phyloP scores from a whole-genome alignment of 2,329 filamentous ascomycete genomes.

The Aspergillus versicolor region DNA sequence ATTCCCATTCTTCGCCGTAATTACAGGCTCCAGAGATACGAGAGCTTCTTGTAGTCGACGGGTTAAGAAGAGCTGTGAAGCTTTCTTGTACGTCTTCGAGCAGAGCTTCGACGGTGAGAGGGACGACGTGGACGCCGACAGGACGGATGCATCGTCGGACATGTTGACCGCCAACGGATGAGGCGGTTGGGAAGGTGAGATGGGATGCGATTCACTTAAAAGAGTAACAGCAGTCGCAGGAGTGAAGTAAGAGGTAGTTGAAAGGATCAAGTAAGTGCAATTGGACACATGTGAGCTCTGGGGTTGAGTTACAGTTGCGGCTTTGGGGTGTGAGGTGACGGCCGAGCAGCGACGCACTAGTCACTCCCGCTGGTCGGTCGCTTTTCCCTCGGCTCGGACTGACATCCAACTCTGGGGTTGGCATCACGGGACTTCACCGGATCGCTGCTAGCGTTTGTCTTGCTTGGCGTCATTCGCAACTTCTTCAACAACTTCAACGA shows the following conservation, averaged over 20 bases:
- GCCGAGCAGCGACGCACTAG: not conserved
- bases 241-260: not conserved
- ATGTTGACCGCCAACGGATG: constrained; percentile 27
- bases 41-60: constrained; percentile 88
- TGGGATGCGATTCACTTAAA: not conserved
- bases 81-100: constrained; percentile 90
- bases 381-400: constrained; percentile 36
- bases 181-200: constrained; percentile 4
- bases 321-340: not conserved
- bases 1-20: constrained; percentile 56
- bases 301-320: constrained; percentile 1
- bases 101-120: constrained; percentile 63
- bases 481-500: not conserved
- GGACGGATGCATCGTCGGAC: constrained; percentile 29
- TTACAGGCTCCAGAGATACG: constrained; percentile 78
- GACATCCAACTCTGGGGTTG: constrained; percentile 17
- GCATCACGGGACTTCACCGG: constrained; percentile 30
- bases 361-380: constrained; percentile 21
- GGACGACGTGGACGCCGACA: constrained; percentile 58
- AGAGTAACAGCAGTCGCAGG: not conserved
- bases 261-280: not conserved
- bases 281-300: constrained; percentile 9
- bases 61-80: constrained; percentile 90
- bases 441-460: not conserved
- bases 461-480: not conserved